Conservation (phyloP, 2,329 filamentous ascomycete species). For the Penicillium sp. region DNA sequence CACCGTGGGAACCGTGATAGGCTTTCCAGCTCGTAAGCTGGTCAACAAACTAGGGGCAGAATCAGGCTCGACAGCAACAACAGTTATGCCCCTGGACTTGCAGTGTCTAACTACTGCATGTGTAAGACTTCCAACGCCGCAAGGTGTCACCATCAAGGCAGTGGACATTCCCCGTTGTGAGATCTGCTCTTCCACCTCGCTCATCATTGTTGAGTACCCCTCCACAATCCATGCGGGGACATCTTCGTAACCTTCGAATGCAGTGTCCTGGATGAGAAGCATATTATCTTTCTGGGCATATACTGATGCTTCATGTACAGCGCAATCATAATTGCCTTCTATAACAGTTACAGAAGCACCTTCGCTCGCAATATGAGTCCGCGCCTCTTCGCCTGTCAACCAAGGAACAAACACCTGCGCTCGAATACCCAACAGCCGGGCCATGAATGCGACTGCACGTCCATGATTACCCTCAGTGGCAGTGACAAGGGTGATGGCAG, state of each 20-base stretch:
- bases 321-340: slow-evolving; percentile 58
- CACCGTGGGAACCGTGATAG: slow-evolving; percentile 49
- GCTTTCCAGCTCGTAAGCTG: slow-evolving; percentile 46
- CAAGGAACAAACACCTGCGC: slow-evolving; percentile 59
- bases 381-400: slow-evolving; percentile 52
- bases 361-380: slow-evolving; percentile 53
- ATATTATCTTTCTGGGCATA: slow-evolving; percentile 37
- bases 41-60: slow-evolving; percentile 52
- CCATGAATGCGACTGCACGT: slow-evolving; percentile 65
- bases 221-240: slow-evolving; percentile 70
- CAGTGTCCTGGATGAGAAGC: slow-evolving; percentile 63
- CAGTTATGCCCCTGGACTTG: slow-evolving; percentile 45
- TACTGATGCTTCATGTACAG: slow-evolving; percentile 48
- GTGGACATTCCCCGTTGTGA: slow-evolving; percentile 36
- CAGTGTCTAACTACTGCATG: slow-evolving; percentile 63
- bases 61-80: slow-evolving; percentile 67
- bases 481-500: slow-evolving; percentile 49
- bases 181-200: slow-evolving; percentile 61
- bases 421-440: slow-evolving; percentile 50
- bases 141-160: slow-evolving; percentile 56
- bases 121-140: slow-evolving; percentile 67
- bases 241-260: slow-evolving; percentile 60
- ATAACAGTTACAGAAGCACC: slow-evolving; percentile 55
- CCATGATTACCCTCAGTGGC: slow-evolving; percentile 75
- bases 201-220: slow-evolving; percentile 68